phyloP scores from a whole-genome alignment of 805 yeast genomes.

The Kazachstania bromeliacearum region DNA sequence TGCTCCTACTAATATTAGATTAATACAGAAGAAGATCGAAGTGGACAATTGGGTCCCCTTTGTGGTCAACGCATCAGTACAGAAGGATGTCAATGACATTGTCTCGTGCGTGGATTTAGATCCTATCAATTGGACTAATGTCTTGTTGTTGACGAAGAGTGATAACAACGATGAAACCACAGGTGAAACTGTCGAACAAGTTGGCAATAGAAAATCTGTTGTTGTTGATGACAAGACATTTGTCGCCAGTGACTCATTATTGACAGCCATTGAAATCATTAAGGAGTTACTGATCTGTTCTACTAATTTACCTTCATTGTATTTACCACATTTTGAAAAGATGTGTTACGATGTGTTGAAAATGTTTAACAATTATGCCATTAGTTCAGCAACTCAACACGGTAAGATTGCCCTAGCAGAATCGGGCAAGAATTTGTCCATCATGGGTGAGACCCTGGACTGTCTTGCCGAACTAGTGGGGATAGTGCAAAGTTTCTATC shows the following conservation, averaged over 20 bases:
- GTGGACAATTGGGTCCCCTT: constrained; percentile 75
- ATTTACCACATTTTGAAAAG: constrained; percentile 32
- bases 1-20: constrained; percentile 42
- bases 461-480: constrained; percentile 31
- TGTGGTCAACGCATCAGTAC: constrained; percentile 41
- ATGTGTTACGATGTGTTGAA: constrained; percentile 38
- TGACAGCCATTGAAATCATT: constrained; percentile 33
- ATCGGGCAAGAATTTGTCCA: constrained; percentile 31
- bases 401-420: constrained; percentile 12
- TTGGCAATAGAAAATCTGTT: constrained; percentile 32
- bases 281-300: constrained; percentile 49
- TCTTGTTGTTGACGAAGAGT: constrained; percentile 21
- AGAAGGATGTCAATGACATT: constrained; percentile 41
- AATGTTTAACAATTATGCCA: constrained; percentile 36
- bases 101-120: constrained; percentile 39
- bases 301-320: constrained; percentile 41
- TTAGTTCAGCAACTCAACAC: constrained; percentile 19
- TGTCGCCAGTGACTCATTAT: constrained; percentile 46
- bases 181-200: not conserved
- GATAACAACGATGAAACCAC: constrained; percentile 3
- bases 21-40: constrained; percentile 43
- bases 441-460: constrained; percentile 36
- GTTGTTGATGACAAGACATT: constrained; percentile 47
- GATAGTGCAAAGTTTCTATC: constrained; percentile 23
- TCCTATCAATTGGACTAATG: constrained; percentile 40